These are phyloP conservation scores for Aureobasidium sp. DNA, from an alignment of 2,329 filamentous ascomycete species.

Conservation along the genomic window DNA sequence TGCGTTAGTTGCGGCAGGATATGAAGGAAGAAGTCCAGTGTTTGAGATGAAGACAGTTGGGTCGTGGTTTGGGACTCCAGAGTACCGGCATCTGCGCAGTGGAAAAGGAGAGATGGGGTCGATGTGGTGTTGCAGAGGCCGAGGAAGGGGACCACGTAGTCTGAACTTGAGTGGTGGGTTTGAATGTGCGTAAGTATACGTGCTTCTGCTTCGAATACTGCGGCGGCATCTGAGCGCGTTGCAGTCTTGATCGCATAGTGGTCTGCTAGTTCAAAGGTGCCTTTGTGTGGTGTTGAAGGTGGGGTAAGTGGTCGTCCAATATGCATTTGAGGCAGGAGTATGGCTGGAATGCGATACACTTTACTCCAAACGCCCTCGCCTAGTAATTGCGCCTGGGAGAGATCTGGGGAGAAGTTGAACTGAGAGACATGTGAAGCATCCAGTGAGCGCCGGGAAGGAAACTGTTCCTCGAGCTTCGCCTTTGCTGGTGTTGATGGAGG, in stretches of 20 bases:
- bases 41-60: not conserved
- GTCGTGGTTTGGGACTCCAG: conserved; percentile 25
- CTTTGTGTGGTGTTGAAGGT: conserved; percentile 19
- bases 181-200: conserved; percentile 28
- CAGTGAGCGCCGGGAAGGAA: conserved; percentile 5
- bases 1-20: conserved; percentile 35
- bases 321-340: not conserved
- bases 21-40: conserved; percentile 30
- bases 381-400: conserved; percentile 26
- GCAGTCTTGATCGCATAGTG: conserved; percentile 31
- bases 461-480: not conserved
- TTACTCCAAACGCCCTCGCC: conserved; percentile 33
- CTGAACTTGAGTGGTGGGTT: conserved; percentile 18
- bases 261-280: not conserved
- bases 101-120: conserved; percentile 26
- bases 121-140: conserved; percentile 27
- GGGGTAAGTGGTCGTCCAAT: conserved; percentile 16
- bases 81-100: conserved; percentile 28
- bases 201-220: conserved; percentile 31
- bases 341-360: conserved; percentile 28
- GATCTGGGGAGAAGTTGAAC: conserved; percentile 3
- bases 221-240: conserved; percentile 27
- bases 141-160: conserved; percentile 29
- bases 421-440: not conserved
- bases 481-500: conserved; percentile 10